Evolutionary conservation across 2,329 filamentous ascomycete genomes (phyloP).

Genomic region (Trichophyton simii): DNA sequence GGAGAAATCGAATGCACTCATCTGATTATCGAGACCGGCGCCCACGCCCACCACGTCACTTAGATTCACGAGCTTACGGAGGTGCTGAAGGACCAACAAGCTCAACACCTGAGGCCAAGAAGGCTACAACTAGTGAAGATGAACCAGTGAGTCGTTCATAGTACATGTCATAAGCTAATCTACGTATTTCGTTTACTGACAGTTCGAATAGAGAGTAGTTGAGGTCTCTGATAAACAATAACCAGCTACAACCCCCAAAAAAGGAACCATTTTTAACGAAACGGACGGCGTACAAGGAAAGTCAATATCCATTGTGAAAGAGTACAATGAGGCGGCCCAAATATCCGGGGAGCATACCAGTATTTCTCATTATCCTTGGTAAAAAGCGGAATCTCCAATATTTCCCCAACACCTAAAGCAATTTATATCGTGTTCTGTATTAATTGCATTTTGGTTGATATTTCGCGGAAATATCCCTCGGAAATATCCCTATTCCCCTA

Average conservation of each 20-base stretch:
- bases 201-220: neutral
- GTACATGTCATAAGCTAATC: neutral
- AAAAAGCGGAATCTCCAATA: neutral
- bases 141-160: neutral
- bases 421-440: neutral
- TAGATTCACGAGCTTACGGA: neutral
- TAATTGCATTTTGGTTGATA: neutral
- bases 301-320: neutral
- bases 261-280: neutral
- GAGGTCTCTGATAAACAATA: neutral
- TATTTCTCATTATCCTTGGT: neutral
- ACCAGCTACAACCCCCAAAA: neutral
- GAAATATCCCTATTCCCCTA: neutral
- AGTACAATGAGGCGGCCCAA: neutral
- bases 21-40: neutral
- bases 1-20: neutral
- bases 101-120: neutral
- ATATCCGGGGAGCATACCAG: neutral
- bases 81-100: neutral
- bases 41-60: neutral
- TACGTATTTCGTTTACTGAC: neutral
- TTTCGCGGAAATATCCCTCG: neutral
- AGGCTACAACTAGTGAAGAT: neutral
- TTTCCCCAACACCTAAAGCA: neutral
- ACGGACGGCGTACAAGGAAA: constrained; percentile 1